Evolutionary conservation across 176 grass and related monocot genomes (phyloP).

Genomic region (Hordeum vulgare): DNA sequence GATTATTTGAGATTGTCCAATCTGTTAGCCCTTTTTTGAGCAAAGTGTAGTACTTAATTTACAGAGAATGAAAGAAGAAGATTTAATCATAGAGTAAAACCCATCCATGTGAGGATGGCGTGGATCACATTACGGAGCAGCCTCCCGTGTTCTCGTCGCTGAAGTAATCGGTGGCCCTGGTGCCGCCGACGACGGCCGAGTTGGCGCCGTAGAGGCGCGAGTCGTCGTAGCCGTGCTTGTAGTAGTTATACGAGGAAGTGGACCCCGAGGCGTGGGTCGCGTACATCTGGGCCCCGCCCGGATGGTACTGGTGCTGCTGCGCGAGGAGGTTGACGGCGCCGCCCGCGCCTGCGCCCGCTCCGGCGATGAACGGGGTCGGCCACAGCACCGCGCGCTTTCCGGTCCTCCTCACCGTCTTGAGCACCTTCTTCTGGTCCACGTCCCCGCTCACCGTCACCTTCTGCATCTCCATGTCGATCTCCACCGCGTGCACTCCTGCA

Average conservation of each 20-base stretch:
- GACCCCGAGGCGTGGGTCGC: slow-evolving; percentile 4
- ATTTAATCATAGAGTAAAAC: neutral
- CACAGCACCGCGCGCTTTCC: slow-evolving; percentile 81
- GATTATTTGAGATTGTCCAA: neutral
- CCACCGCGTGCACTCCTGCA: slow-evolving; percentile 56
- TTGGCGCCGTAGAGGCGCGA: slow-evolving; percentile 45
- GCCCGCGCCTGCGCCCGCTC: neutral
- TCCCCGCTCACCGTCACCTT: slow-evolving; percentile 85
- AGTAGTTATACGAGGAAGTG: slow-evolving; percentile 79
- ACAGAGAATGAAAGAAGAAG: neutral
- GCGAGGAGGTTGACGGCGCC: slow-evolving; percentile 21
- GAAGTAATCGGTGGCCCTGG: slow-evolving; percentile 58
- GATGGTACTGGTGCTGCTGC: slow-evolving; percentile 32
- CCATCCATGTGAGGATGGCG: neutral
- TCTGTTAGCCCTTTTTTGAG: neutral
- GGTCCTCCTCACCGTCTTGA: slow-evolving; percentile 68
- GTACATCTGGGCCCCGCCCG: slow-evolving; percentile 22
- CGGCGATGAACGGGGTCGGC: slow-evolving; percentile 45
- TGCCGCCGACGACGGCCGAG: slow-evolving; percentile 40
- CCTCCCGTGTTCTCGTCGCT: slow-evolving; percentile 80
- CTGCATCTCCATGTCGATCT: slow-evolving; percentile 82
- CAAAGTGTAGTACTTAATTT: neutral
- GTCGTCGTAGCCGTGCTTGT: slow-evolving; percentile 87
- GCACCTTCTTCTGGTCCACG: slow-evolving; percentile 87
- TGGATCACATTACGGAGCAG: slow-evolving; percentile 64